A percentile compares a stretch with the other conserved stretches of the same genome.
Conservation (phyloP, 2,329 filamentous ascomycete species). For the Leptographium wingfieldii region DNA sequence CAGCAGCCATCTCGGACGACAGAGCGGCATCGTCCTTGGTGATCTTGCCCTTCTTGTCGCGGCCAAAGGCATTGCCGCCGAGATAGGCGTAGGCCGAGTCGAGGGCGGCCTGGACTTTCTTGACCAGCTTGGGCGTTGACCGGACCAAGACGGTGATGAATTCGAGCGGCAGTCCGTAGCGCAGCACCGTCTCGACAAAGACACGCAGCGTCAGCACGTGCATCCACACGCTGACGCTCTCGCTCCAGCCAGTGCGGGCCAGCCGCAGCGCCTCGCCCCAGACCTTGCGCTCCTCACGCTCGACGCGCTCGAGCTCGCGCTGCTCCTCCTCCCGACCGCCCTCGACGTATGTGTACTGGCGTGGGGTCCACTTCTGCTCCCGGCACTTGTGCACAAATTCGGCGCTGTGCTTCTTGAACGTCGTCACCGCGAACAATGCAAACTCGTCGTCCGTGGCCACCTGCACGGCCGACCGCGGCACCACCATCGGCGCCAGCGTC, state of each 20-base stretch:
- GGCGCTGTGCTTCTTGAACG: constrained; percentile 79
- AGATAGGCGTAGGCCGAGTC: constrained; percentile 83
- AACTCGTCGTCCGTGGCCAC: constrained; percentile 85
- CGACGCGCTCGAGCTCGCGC: constrained; percentile 70
- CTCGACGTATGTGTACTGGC: constrained; percentile 87
- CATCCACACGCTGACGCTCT: constrained; percentile 91
- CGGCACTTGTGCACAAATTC: constrained; percentile 89
- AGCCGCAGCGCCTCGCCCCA: constrained; percentile 86
- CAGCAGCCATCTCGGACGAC: constrained; percentile 73
- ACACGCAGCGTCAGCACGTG: constrained; percentile 84
- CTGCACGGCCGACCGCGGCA: constrained; percentile 72
- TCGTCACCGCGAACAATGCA: constrained; percentile 73
- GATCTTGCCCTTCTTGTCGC: constrained; percentile 86
- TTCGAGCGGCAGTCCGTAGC: constrained; percentile 83
- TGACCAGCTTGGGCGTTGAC: constrained; percentile 70
- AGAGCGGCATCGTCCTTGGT: constrained; percentile 76
- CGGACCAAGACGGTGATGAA: constrained; percentile 77
- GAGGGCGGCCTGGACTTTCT: constrained; percentile 67
- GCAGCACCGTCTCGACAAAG: constrained; percentile 95
- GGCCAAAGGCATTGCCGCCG: constrained; percentile 83
- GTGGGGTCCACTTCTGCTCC: constrained; percentile 87
- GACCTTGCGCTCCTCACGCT: constrained; percentile 76
- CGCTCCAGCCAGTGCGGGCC: constrained; percentile 85
- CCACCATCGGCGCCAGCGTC: constrained; percentile 78
- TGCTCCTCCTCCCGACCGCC: constrained; percentile 83